Evolutionary conservation across 2,329 filamentous ascomycete genomes (phyloP), one percentile per base, ranked within the genome.

Genomic region (Plenodomus biglobosus): DNA sequence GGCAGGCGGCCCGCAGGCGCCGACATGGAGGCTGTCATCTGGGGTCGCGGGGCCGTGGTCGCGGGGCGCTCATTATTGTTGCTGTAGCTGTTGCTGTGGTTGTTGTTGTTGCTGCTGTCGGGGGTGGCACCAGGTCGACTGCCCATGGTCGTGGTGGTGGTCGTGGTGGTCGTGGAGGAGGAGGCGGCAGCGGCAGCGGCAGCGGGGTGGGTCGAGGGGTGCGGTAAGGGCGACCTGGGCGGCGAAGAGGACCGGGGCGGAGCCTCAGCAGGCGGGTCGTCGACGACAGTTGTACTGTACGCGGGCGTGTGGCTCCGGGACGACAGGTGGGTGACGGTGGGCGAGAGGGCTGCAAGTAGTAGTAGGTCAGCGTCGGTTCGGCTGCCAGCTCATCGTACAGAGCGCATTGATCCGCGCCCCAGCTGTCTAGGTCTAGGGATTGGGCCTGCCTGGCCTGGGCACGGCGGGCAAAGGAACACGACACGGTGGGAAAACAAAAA

Each of bases 231-330:
- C 59, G 76, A 75, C 64, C 76, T 78, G 53, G 75, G 72, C n/a
- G n/a, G n/a, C n/a, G n/a, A 84, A 62, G 77, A 76, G 45, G 83
- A 81, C 59, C 78, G 75, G 57, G 76, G 74, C 61, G 78, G 77
- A 65, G 78, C 77, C 49, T 78, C 71, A 64, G 75, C 75, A 42
- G 78, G 72, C 54, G 74, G 73, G 63, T 78, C 78, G 70, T 80
- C 74, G 59, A 75, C 74, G 40, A 56, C 55, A 53, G 56, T 80
- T 78, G 61, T 78, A 75, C 43, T 55, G 49, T 67, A 62, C 50
- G 80, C 78, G 51, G 82, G 80, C 50, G 78, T 81, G 58, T 82
- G 78, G 60, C 79, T 79, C 68, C 78, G 75, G 52, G 83, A 81
- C 48, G 75, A 75, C 49, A 73, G 68, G 59, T 78, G 76, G 46